Evolutionary conservation across 345 rosid species (phyloP), one percentile per base, ranked within the genome.

Genomic region (Mallotus nudiflorus): DNA sequence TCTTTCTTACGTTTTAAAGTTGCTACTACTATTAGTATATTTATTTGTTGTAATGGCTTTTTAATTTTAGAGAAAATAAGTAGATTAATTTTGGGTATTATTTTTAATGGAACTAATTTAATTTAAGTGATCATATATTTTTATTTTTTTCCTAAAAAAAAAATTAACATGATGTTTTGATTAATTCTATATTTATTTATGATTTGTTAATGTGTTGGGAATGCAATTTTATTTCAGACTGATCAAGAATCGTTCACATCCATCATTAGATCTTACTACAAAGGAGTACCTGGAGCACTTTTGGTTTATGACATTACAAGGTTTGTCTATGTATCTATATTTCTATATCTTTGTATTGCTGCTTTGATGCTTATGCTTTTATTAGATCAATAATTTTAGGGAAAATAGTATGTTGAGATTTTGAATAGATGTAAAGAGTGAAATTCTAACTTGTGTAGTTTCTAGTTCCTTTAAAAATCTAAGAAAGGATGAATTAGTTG

Each of bases 221-320:
- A 42, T 42, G 4, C 22, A 48, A 14, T 25, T 39, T 24, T 4
- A 67, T 57, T 66, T 56, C 28, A 66, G 77, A 69, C 75, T 37
- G 77, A 71, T n/a, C 71, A 67, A 66, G 70, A 73, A 60, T 59
- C 66, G 39, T 67, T 65, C 24, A 46, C 66, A 27, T 58, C 77
- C 31, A 66, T 73, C 61, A 66, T 66, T 66, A 57, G 70, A 58
- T 73, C 71, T 2, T 67, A 66, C 52, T 67, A 66, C 61, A 59
- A 66, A 37, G 71, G 77, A 58, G 71, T 66, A 39, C 71, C 71
- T 51, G 71, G 71, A 35, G 77, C 70, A 59, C 77, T 72, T 31
- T 67, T 72, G 68, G 75, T 72, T 65, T 72, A 72, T 58, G 77
- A 73, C 66, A 66, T 65, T 66, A 66, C 75, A 51, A 72, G 75